Evolutionary conservation across 176 grass and related monocot genomes (phyloP).

Genomic region (Bromus sterilis): DNA sequence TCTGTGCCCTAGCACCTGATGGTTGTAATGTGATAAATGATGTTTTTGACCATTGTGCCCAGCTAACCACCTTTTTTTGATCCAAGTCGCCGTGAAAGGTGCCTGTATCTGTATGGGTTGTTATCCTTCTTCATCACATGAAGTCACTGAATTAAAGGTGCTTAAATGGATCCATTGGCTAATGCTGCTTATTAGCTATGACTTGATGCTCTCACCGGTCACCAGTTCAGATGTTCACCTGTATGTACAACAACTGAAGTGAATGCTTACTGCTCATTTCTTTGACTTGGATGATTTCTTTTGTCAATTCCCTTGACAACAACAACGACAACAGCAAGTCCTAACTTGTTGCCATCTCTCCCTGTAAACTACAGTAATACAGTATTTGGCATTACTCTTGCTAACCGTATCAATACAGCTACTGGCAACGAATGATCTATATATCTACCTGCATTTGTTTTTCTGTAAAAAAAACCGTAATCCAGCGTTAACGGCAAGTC

Average conservation of each 20-base stretch:
- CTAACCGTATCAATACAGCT: no score
- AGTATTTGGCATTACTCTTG: no score
- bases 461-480: background rate
- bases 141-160: no score
- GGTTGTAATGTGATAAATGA: slow-evolving; percentile 4
- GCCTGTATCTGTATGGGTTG: background rate
- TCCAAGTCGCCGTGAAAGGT: background rate
- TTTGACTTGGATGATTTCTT: background rate
- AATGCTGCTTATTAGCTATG: background rate
- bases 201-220: slow-evolving; percentile 10
- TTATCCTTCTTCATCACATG: no score
- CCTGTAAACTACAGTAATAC: background rate
- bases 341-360: background rate
- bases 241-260: background rate
- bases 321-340: background rate
- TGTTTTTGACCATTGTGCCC: slow-evolving; percentile 19
- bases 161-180: no score
- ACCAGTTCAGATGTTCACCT: background rate
- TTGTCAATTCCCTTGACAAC: background rate
- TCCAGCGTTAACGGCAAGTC: slow-evolving; percentile 28
- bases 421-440: background rate
- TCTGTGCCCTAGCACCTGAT: background rate
- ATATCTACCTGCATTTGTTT: background rate
- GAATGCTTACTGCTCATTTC: slow-evolving; percentile 8
- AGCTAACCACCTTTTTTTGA: slow-evolving; percentile 1